A percentile compares a stretch with the other conserved stretches of the same genome.
Evolutionary conservation across 768 basidiomycete genomes (phyloP).

Genomic region (Obba rivulosa): DNA sequence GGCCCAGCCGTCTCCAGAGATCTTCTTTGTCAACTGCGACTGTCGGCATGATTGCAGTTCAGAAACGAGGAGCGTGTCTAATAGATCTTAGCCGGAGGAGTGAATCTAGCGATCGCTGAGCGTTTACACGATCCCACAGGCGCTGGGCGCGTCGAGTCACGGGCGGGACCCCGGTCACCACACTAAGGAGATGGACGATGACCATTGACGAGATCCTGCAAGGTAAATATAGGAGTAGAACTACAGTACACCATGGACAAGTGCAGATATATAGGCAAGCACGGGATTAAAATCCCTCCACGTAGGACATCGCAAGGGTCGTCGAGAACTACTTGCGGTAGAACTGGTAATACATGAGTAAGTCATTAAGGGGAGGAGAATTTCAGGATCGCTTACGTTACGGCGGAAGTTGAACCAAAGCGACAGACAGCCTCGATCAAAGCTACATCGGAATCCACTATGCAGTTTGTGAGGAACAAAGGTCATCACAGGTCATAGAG

Average conservation of each 20-base stretch:
- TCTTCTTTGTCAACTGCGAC: slow-evolving; percentile 94
- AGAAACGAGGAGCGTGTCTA: not conserved
- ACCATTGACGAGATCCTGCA: too few species aligned
- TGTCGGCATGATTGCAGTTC: slow-evolving; percentile 67
- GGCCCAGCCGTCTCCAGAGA: slow-evolving; percentile 82
- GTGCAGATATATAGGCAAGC: not conserved
- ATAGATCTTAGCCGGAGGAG: not conserved
- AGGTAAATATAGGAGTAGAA: too few species aligned
- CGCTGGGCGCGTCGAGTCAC: too few species aligned
- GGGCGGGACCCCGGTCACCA: too few species aligned
- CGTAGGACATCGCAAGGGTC: not conserved
- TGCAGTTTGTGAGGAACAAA: not conserved
- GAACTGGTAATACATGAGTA: slow-evolving; percentile 44
- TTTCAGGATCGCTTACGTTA: slow-evolving; percentile 53
- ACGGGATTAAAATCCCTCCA: not conserved
- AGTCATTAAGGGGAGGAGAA: slow-evolving; percentile 7
- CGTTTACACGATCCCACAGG: not conserved
- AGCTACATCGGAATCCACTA: slow-evolving; percentile 94
- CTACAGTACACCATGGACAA: too few species aligned
- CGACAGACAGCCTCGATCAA: slow-evolving; percentile 94
- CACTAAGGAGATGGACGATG: too few species aligned
- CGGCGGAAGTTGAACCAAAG: slow-evolving; percentile 96
- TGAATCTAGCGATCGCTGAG: not conserved
- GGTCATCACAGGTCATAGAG: not conserved
- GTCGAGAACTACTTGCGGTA: slow-evolving; percentile 57